Evolutionary conservation across 73 alveolate genomes (phyloP).

Genomic region (Paramecium biaurelia): DNA sequence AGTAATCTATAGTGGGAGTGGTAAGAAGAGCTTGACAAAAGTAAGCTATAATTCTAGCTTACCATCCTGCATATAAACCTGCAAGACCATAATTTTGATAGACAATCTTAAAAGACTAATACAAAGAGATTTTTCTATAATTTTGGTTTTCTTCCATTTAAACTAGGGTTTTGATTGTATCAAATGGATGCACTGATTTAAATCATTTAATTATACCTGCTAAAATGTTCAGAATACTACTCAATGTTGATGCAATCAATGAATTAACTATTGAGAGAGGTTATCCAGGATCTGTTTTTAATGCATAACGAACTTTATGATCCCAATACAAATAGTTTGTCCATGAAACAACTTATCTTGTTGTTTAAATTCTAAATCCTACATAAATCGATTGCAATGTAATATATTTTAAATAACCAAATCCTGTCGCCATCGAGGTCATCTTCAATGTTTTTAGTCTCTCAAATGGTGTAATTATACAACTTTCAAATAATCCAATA

Average conservation of each 20-base stretch:
- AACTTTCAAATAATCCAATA: conserved; percentile 39
- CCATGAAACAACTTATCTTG: conserved; percentile 38
- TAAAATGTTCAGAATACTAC: neutral
- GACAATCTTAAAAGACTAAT: neutral
- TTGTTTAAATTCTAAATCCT: neutral
- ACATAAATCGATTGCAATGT: neutral
- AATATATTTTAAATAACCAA: neutral
- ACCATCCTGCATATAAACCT: conserved; percentile 52
- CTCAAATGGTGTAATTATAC: conserved; percentile 29
- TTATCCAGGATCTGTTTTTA: neutral
- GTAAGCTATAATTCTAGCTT: conserved; percentile 16
- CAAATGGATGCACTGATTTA: conserved; percentile 17
- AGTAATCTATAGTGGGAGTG: conserved; percentile 9
- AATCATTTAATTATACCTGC: neutral
- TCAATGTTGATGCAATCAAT: neutral
- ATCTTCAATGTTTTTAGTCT: conserved; percentile 34
- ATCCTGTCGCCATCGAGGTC: neutral
- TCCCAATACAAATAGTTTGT: conserved; percentile 34
- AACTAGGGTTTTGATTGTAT: neutral
- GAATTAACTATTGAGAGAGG: neutral
- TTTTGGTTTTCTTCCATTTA: conserved; percentile 7
- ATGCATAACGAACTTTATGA: conserved; percentile 21
- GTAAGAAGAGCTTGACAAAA: conserved; percentile 31
- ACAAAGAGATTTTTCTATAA: neutral
- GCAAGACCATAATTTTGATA: neutral